Conservation (phyloP, 2,329 filamentous ascomycete genomes). For the Alternaria ventricosa region DNA sequence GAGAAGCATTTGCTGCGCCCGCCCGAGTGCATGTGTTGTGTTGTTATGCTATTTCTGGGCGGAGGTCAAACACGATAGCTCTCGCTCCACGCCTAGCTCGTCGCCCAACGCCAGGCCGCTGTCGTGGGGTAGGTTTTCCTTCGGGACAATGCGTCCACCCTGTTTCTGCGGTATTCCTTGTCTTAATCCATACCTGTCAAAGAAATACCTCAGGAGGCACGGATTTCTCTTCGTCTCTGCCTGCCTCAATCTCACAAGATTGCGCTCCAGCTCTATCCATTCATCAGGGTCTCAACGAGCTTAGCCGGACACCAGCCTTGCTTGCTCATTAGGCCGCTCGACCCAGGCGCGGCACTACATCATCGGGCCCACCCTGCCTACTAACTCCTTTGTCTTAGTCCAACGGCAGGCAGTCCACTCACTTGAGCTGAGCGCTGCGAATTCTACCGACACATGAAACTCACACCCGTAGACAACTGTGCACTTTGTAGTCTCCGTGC, state of each 20-base stretch:
- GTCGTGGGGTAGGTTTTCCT: conserved; percentile 12
- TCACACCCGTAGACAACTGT: not conserved
- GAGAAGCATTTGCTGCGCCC: not conserved
- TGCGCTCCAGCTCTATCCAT: not conserved
- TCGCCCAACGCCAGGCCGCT: conserved; percentile 7
- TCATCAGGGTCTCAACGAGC: conserved; percentile 7
- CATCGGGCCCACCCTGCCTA: conserved; percentile 18
- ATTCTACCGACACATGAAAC: not conserved
- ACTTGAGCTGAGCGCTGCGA: not conserved
- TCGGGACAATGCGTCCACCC: not conserved
- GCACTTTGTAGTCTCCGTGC: not conserved
- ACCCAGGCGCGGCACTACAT: conserved; percentile 17
- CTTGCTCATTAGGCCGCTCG: conserved; percentile 7
- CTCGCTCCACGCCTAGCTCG: conserved; percentile 10
- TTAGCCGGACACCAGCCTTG: conserved; percentile 11
- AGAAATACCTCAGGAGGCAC: not conserved
- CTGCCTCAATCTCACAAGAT: not conserved
- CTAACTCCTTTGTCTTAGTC: conserved; percentile 6
- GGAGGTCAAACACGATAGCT: conserved; percentile 10
- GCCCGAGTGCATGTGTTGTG: not conserved
- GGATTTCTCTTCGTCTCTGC: not conserved
- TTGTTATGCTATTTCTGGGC: not conserved
- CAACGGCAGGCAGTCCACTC: conserved; percentile 4
- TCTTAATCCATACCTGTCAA: not conserved
- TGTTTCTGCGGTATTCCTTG: not conserved